Conservation (phyloP, 148 eudicot genomes). For the Oxyria digyna region DNA sequence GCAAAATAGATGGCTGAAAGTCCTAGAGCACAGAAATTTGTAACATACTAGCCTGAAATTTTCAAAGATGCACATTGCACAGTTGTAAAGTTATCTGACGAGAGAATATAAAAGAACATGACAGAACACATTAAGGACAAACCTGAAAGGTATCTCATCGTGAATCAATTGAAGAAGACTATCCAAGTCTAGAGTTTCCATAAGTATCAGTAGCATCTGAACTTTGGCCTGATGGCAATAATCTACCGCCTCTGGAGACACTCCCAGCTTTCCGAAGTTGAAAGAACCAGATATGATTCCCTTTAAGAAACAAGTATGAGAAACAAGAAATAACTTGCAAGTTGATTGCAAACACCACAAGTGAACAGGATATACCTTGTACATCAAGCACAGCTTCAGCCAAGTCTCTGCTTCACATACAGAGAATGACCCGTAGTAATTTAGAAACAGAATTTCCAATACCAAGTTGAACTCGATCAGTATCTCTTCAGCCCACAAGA, state of each 20-base stretch:
- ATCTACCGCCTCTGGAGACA: conserved; percentile 64
- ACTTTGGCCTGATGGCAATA: conserved; percentile 66
- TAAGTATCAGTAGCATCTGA: conserved; percentile 76
- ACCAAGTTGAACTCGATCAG: conserved; percentile 74
- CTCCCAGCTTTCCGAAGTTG: conserved; percentile 57
- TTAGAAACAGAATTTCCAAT: conserved; percentile 82
- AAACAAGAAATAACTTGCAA: conserved; percentile 1
- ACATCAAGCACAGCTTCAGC: conserved; percentile 68
- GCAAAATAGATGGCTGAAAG: no score
- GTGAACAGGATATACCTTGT: conserved; percentile 43
- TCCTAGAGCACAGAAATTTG: no score
- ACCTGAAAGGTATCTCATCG: conserved; percentile 77
- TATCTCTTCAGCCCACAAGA: conserved; percentile 93
- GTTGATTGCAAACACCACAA: conserved; percentile 9
- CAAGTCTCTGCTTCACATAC: conserved; percentile 56
- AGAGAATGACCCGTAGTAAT: conserved; percentile 72
- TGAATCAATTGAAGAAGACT: conserved; percentile 83
- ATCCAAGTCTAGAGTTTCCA: conserved; percentile 81
- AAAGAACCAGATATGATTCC: conserved; percentile 51
- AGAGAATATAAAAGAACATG: neutral
- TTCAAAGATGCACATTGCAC: neutral
- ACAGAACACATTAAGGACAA: conserved; percentile 10
- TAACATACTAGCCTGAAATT: neutral
- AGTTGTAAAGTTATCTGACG: neutral
- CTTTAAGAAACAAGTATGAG: conserved; percentile 28